phyloP scores from a whole-genome alignment of 345 rosid species.

The Nasturtium officinale region DNA sequence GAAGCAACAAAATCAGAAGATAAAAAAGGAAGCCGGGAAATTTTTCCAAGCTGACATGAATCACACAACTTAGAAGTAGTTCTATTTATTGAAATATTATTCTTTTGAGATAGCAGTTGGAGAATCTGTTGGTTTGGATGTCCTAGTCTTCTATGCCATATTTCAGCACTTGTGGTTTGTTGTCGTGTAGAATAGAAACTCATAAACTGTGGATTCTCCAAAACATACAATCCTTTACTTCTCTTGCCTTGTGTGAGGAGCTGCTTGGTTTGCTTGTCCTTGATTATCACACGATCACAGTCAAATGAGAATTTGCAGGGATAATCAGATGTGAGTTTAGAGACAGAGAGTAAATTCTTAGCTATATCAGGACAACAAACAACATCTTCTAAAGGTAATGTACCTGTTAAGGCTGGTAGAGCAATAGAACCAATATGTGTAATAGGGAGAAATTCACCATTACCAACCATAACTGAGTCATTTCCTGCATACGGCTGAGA shows the following conservation, averaged over 20 bases:
- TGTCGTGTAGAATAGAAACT: not conserved
- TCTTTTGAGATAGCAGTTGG: not conserved
- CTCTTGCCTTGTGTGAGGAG: not conserved
- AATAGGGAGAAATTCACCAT: not conserved
- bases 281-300: not conserved
- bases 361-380: not conserved
- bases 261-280: not conserved
- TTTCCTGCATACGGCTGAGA: too few relatives aligned
- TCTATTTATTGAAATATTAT: not conserved
- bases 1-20: not conserved
- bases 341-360: not conserved
- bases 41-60: not conserved
- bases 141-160: not conserved
- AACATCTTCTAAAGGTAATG: not conserved
- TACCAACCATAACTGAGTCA: not conserved
- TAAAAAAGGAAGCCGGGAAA: not conserved
- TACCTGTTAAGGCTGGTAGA: not conserved
- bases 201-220: not conserved
- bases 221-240: not conserved
- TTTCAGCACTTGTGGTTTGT: not conserved
- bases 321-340: not conserved
- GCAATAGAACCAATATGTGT: not conserved
- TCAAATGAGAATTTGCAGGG: not conserved
- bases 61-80: not conserved
- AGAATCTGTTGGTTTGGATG: not conserved